Base-by-base conservation (phyloP, 139 green algal species). In the Klebsormidium nitens region DNA sequence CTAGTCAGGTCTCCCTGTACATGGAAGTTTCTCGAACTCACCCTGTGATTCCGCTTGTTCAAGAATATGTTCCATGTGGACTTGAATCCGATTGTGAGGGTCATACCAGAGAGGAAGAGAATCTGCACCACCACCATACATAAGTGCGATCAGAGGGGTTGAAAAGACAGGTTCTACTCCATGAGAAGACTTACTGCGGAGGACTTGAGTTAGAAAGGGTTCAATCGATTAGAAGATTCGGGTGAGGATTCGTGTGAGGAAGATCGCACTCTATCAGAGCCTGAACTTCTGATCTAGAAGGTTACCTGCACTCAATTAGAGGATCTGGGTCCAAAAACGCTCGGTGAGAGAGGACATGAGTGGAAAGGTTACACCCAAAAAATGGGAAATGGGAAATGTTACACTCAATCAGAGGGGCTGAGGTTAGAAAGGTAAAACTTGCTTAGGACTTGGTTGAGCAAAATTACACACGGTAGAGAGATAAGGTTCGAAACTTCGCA, bases 1-100 rank as follows among this genome's bases (percentile, higher is more conserved):
- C n/a, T n/a, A n/a, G n/a, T n/a, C n/a, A n/a, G n/a, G n/a, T n/a
- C n/a, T n/a, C n/a, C n/a, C n/a, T n/a, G n/a, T n/a, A n/a, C n/a
- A n/a, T n/a, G n/a, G n/a, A n/a, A n/a, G n/a, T n/a, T 55, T 55
- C 46, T 23, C 46, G 23, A 23, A 55, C 36, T 5, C 4, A 55
- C 89, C 85, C 91, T 91, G 8, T 87, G 74, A 60, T 96, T 95
- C 38, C 95, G 94, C 29, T 62, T 76, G n/a, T 81, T 69, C 32
- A 84, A 84, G 80, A 98, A 97, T 77, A 98, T 97, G 38, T 81
- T 77, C 1, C 93, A 5, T 2, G 91, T 94, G 5, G 86, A 82
- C 59, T 84, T 64, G 5, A 88, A 74, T 0, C 93, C 93, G 46
- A 98, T 97, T 5, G 91, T 98, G 0, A 93, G 81, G 0, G 82